Percentiles rank a stretch among this genome's conserved stretches.
Conservation (phyloP, 768 basidiomycete genomes). For the Coprinopsis cinerea region DNA sequence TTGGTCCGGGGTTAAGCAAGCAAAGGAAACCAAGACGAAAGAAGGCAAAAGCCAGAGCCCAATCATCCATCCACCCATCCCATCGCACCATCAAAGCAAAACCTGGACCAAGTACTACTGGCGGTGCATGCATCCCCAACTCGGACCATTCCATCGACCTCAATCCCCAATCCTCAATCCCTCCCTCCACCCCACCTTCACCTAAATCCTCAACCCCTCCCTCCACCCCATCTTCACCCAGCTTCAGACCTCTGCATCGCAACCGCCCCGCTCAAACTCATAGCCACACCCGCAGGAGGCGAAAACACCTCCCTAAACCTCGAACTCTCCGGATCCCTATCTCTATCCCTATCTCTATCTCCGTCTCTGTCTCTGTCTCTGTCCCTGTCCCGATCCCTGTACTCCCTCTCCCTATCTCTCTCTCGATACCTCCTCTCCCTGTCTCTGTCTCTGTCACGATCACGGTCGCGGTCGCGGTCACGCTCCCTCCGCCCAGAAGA, state of each 20-base stretch:
- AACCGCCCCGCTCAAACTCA: not conserved
- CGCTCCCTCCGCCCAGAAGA: not conserved
- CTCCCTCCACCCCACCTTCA: not conserved
- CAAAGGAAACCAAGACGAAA: not conserved
- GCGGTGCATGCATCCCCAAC: not conserved
- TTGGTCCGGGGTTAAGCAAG: not conserved
- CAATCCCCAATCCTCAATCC: not conserved
- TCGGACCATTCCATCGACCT: not conserved
- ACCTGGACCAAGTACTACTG: not conserved
- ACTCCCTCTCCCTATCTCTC: conserved; percentile 1
- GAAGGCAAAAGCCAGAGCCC: not conserved
- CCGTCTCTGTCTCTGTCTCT: conserved; percentile 1
- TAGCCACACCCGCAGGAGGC: not conserved
- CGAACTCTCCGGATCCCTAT: not conserved
- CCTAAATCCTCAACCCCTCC: not conserved
- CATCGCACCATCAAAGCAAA: not conserved
- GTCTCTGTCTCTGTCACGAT: not conserved
- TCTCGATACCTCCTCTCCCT: not conserved
- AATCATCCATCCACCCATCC: not conserved
- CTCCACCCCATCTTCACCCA: not conserved
- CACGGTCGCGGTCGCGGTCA: not conserved
- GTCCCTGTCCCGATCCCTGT: conserved; percentile 1
- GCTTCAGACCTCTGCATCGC: not conserved
- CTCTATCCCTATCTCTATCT: not conserved
- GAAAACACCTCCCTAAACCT: conserved; percentile 6